Conservation (phyloP, 164 flowering plant genomes). For the Sedum album region DNA sequence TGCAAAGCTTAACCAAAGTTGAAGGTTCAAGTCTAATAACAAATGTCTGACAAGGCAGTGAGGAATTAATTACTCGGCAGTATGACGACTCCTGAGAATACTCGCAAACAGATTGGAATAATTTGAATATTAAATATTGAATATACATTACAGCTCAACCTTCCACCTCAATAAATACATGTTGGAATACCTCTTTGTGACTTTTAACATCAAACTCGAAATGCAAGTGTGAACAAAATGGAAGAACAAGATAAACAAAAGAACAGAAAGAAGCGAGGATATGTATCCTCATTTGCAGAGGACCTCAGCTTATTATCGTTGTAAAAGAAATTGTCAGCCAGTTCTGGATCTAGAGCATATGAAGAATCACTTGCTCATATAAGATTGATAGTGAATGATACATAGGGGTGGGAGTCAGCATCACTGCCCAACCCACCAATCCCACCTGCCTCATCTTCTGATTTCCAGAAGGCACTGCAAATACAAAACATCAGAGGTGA, state of each 20-base stretch:
- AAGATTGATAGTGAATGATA: conserved; percentile 76
- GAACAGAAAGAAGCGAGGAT: neutral
- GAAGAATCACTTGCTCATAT: conserved; percentile 20
- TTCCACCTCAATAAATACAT: neutral
- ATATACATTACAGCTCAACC: neutral
- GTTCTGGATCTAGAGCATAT: neutral
- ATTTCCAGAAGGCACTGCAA: conserved; percentile 83
- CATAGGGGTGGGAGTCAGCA: conserved; percentile 74
- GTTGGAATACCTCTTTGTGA: neutral
- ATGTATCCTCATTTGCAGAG: neutral
- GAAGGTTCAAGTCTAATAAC: no score
- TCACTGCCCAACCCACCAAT: conserved; percentile 76
- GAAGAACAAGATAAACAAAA: neutral
- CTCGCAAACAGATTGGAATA: neutral
- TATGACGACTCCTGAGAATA: neutral
- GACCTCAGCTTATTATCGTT: neutral
- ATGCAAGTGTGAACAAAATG: neutral
- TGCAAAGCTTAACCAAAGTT: no score
- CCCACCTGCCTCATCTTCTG: conserved; percentile 74
- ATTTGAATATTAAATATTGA: neutral
- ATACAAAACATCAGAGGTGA: conserved; percentile 5
- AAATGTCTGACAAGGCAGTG: no score
- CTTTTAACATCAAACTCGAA: neutral
- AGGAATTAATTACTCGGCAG: no score
- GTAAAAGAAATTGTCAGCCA: neutral